Evolutionary conservation across 805 yeast genomes (phyloP).

Genomic region (Phaffomyces thermotolerans): DNA sequence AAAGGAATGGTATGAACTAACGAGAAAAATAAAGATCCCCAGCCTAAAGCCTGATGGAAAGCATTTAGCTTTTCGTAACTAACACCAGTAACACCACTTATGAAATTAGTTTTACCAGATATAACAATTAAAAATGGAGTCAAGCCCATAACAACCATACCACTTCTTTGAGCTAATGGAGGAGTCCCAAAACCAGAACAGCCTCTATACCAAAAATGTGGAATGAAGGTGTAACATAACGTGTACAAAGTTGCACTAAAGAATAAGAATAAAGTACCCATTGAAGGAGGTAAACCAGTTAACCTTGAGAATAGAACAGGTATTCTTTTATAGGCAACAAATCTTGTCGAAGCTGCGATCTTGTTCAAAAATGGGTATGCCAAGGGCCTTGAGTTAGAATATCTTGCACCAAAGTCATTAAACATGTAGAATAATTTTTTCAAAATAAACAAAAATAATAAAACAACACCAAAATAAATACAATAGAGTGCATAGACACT

Average conservation of each 20-base stretch:
- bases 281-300: conserved; percentile 32
- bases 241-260: conserved; percentile 28
- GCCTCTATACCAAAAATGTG: conserved; percentile 44
- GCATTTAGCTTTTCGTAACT: conserved; percentile 48
- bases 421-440: not conserved
- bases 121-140: conserved; percentile 43
- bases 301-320: conserved; percentile 27
- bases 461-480: not conserved
- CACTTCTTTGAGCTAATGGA: conserved; percentile 48
- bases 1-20: conserved; percentile 47
- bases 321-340: conserved; percentile 26
- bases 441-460: not conserved
- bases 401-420: not conserved
- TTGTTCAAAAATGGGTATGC: conserved; percentile 9
- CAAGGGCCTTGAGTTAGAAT: not conserved
- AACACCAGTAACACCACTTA: conserved; percentile 43
- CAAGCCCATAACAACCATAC: conserved; percentile 41
- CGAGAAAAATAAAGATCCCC: conserved; percentile 37
- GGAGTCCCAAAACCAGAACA: conserved; percentile 53
- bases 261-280: conserved; percentile 30
- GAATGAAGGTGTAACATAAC: conserved; percentile 30
- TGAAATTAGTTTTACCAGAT: conserved; percentile 46
- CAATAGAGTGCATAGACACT: not conserved
- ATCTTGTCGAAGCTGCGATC: conserved; percentile 25
- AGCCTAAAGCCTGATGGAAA: conserved; percentile 36